These are phyloP conservation scores for Globisporangium barbulae DNA, from an alignment of 352 stramenopile species.

Conservation along the genomic window DNA sequence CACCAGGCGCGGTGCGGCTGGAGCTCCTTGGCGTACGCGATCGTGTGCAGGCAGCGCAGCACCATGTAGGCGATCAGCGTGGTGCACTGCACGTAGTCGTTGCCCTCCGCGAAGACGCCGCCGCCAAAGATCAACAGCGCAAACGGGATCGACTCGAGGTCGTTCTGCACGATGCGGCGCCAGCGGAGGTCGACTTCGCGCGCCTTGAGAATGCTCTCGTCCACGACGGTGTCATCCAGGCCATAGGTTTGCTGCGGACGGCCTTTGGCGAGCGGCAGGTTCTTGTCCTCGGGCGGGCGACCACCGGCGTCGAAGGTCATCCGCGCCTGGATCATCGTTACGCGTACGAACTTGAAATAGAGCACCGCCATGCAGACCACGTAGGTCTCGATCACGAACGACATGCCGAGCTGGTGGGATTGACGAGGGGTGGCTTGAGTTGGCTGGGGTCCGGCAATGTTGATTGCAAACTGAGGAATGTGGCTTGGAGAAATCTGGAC, in stretches of 20 bases:
- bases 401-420: background rate
- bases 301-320: conserved; percentile 42
- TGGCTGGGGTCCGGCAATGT: background rate
- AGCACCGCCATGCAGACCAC: conserved; percentile 27
- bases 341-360: conserved; percentile 76
- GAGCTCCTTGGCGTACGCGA: too few species aligned
- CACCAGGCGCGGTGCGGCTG: too few species aligned
- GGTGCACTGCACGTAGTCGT: too few species aligned
- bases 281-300: conserved; percentile 48
- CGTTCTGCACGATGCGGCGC: conserved; percentile 41
- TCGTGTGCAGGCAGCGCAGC: too few species aligned
- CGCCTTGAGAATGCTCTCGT: too few species aligned
- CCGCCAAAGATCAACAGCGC: conserved; percentile 33
- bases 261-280: conserved; percentile 36
- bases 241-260: conserved; percentile 33
- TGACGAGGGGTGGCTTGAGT: background rate
- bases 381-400: too few species aligned
- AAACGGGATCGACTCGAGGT: conserved; percentile 45
- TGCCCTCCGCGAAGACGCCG: conserved; percentile 28
- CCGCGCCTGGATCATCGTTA: conserved; percentile 51
- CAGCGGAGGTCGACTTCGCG: conserved; percentile 30
- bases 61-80: too few species aligned
- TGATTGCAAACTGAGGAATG: background rate
- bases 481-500: too few species aligned
- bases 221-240: too few species aligned